Evolutionary conservation across 352 stramenopile species (phyloP).

Genomic region (Globisporangium paddicum): DNA sequence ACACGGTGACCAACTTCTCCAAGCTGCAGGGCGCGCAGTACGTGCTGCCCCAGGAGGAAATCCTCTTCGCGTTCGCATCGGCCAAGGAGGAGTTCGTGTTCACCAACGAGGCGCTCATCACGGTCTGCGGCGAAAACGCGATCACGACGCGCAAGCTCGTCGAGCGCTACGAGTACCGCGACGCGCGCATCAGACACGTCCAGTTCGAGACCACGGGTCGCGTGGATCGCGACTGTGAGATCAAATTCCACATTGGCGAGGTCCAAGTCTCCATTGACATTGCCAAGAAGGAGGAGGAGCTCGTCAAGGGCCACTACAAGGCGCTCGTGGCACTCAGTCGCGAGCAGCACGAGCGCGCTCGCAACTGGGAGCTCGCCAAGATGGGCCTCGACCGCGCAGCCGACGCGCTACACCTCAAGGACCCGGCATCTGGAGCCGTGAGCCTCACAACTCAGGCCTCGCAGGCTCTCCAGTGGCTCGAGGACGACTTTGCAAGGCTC

Average conservation of each 20-base stretch:
- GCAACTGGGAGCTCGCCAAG: slow-evolving; percentile 30
- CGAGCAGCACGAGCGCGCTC: slow-evolving; percentile 30
- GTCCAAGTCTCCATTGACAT: slow-evolving; percentile 45
- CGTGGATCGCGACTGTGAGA: slow-evolving; percentile 57
- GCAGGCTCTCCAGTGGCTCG: slow-evolving; percentile 22
- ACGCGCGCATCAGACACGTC: slow-evolving; percentile 27
- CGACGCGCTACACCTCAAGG: slow-evolving; percentile 30
- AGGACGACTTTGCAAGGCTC: slow-evolving; percentile 23
- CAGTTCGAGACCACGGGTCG: slow-evolving; percentile 50
- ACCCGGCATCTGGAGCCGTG: slow-evolving; percentile 6
- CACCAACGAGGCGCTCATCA: slow-evolving; percentile 58
- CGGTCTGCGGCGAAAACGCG: slow-evolving; percentile 27
- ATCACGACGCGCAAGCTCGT: slow-evolving; percentile 51
- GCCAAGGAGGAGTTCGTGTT: slow-evolving; percentile 60
- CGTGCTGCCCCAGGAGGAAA: slow-evolving; percentile 44
- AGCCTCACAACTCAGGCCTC: slow-evolving; percentile 24
- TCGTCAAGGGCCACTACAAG: slow-evolving; percentile 49
- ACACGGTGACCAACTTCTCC: slow-evolving; percentile 33
- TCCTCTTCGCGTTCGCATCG: slow-evolving; percentile 49
- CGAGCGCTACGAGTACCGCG: slow-evolving; percentile 33
- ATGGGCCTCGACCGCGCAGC: slow-evolving; percentile 25
- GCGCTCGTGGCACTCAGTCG: slow-evolving; percentile 33
- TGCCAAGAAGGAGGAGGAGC: slow-evolving; percentile 37
- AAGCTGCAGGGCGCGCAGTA: slow-evolving; percentile 38
- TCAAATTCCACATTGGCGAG: slow-evolving; percentile 52